These are phyloP conservation scores for Diaporthe nobilis DNA, from an alignment of 2,329 filamentous ascomycete genomes.

Conservation along the genomic window DNA sequence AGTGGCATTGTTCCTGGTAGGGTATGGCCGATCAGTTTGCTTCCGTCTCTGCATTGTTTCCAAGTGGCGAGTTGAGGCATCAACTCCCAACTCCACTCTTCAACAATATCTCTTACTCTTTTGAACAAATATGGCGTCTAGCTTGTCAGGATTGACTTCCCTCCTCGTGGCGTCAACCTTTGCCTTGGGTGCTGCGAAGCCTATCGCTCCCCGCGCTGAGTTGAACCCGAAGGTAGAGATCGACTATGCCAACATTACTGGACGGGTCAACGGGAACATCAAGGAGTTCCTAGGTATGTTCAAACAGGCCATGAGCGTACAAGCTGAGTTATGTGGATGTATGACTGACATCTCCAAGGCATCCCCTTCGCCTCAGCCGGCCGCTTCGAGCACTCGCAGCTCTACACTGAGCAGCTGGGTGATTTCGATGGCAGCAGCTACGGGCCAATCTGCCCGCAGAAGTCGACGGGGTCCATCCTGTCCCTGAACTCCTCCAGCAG, in stretches of 20 bases:
- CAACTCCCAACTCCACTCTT: neutral
- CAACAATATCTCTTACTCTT: neutral
- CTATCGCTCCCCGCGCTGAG: neutral
- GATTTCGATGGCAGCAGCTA: slow-evolving; percentile 10
- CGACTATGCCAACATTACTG: slow-evolving; percentile 21
- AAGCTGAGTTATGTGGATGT: neutral
- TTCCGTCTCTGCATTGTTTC: neutral
- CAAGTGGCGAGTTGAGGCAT: neutral
- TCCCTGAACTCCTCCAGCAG: neutral
- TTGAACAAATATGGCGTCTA: neutral
- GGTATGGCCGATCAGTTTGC: neutral
- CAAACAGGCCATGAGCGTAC: neutral
- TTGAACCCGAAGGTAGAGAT: neutral
- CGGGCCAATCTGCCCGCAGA: slow-evolving; percentile 2
- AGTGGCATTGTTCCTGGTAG: neutral
- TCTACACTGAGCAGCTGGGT: slow-evolving; percentile 10
- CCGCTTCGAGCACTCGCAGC: slow-evolving; percentile 14
- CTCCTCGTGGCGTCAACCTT: neutral
- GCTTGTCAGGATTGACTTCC: neutral
- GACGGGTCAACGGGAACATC: slow-evolving; percentile 9
- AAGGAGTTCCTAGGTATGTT: slow-evolving; percentile 6
- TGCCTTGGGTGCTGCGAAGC: neutral
- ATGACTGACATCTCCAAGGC: neutral
- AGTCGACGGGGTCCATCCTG: neutral
- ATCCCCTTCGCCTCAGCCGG: slow-evolving; percentile 13